Conservation (phyloP, 2,329 filamentous ascomycete species). For the Pezicula carpinea region DNA sequence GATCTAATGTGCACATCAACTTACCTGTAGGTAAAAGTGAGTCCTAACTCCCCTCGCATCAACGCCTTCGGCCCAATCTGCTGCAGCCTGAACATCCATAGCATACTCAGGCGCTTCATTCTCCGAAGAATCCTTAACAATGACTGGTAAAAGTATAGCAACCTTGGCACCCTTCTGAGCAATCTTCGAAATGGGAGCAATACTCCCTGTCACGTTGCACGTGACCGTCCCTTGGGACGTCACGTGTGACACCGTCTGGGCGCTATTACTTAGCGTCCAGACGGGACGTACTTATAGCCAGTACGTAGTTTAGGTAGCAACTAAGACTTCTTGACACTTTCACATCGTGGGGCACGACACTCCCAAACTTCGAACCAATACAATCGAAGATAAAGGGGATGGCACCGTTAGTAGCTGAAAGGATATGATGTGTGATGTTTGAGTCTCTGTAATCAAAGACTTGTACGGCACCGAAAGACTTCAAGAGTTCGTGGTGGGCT, state of each 20-base stretch:
- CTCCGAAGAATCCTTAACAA: conserved; percentile 46
- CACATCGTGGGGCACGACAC: too few relatives aligned
- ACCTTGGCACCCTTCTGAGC: conserved; percentile 45
- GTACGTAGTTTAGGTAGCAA: too few relatives aligned
- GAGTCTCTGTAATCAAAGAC: conserved; percentile 28
- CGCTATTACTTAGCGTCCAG: too few relatives aligned
- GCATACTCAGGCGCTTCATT: conserved; percentile 45
- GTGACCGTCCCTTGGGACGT: too few relatives aligned
- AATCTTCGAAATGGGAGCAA: conserved; percentile 45
- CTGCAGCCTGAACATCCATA: conserved; percentile 43
- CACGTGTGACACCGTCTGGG: too few relatives aligned
- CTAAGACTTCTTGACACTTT: too few relatives aligned
- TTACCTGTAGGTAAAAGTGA: conserved; percentile 45
- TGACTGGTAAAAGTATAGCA: conserved; percentile 56
- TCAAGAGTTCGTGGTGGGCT: conserved; percentile 26
- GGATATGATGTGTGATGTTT: conserved; percentile 16
- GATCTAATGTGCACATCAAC: too few relatives aligned
- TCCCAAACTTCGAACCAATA: conserved; percentile 45
- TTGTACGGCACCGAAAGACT: conserved; percentile 24
- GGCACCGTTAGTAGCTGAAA: conserved; percentile 9
- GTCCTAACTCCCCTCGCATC: conserved; percentile 49
- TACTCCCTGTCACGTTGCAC: too few relatives aligned
- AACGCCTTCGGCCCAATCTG: conserved; percentile 48
- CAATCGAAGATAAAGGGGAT: conserved; percentile 50
- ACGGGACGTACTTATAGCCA: too few relatives aligned